Percentiles rank a stretch among this genome's conserved stretches.
phyloP scores from a whole-genome alignment of 2,329 filamentous ascomycete genomes.

The Pestalotiopsis sp. region DNA sequence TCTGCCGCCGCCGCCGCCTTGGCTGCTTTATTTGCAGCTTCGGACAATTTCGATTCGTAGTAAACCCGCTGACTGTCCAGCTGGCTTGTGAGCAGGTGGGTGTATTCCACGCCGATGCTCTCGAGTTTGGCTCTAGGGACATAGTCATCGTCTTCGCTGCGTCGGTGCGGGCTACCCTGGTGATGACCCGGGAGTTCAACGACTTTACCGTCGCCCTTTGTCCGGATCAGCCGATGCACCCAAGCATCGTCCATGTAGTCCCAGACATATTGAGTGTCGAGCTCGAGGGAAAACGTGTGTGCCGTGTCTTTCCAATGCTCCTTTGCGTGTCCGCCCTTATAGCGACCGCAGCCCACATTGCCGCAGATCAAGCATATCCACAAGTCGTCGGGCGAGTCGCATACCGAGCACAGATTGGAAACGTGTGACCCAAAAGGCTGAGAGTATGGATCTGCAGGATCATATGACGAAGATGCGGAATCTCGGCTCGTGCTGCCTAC shows the following conservation, averaged over 20 bases:
- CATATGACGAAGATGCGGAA: slow-evolving; percentile 30
- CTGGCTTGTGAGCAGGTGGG: slow-evolving; percentile 88
- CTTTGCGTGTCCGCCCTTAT: slow-evolving; percentile 92
- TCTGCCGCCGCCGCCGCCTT: slow-evolving; percentile 71
- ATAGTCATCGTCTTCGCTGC: slow-evolving; percentile 60
- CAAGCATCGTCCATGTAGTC: slow-evolving; percentile 96
- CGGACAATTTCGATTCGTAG: slow-evolving; percentile 89
- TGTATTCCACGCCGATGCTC: slow-evolving; percentile 90
- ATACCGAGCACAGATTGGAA: slow-evolving; percentile 78
- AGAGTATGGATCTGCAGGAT: slow-evolving; percentile 51
- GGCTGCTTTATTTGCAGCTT: slow-evolving; percentile 86
- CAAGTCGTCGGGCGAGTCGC: slow-evolving; percentile 78
- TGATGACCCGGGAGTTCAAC: slow-evolving; percentile 76
- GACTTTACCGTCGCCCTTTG: slow-evolving; percentile 89
- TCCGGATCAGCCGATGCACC: slow-evolving; percentile 92
- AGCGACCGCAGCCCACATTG: slow-evolving; percentile 89
- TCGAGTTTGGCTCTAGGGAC: slow-evolving; percentile 71
- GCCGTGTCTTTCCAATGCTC: slow-evolving; percentile 88
- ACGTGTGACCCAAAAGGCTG: slow-evolving; percentile 60
- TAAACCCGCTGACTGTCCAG: slow-evolving; percentile 91
- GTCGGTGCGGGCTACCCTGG: slow-evolving; percentile 31
- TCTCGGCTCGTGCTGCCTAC: slow-evolving; percentile 11
- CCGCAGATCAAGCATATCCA: slow-evolving; percentile 97
- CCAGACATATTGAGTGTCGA: slow-evolving; percentile 95
- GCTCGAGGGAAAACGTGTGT: slow-evolving; percentile 91